Base-by-base conservation (phyloP, 768 basidiomycete species). In the Kwoniella dejecticola region DNA sequence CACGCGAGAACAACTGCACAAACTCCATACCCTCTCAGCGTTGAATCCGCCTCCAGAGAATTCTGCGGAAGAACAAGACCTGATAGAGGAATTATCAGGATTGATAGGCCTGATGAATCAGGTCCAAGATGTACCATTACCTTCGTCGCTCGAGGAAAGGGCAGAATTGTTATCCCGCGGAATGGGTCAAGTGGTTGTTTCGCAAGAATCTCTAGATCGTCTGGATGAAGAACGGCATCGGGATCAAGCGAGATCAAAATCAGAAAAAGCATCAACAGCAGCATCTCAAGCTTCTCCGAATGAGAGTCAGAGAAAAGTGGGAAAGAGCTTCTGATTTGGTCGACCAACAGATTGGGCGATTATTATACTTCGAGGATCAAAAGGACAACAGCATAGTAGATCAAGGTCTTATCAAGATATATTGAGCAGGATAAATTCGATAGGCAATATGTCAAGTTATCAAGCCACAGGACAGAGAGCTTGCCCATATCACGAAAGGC, bases 81-180 rank as follows among this genome's bases (percentile, higher is more conserved):
- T 75, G 6, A 49, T 72, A 0, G 23, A 47, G 2, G 74, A 62
- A 10, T 45, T 75, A 29, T 52, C 48, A 23, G 66, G 54, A 10
- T 48, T 75, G 38, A 48, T 75, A 2, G 56, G 58, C 2, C 42
- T 75, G 1, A 75, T 72, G 74, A 71, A 75, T 13, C 19, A 61
- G 10, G 71, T 75, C 48, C 67, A 72, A 38, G 57, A 38, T 2
- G 69, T 75, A 4, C 47, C 65, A 24, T 50, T 75, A 21, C 69
- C 69, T 17, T 11, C 41, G 15, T 57, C 40, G 4, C 15, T 47
- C 1, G 59, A 57, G 4, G 55, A 52, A 24, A 29, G 47, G 24
- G 57, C 61, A 13, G 46, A 36, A 21, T 42, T 75, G 45, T 52
- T 75, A 29, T 31, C 23, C 13, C 26, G 57, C 41, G 26, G 64